Base-by-base conservation (phyloP, 345 rosid genomes). In the Psidium guajava region DNA sequence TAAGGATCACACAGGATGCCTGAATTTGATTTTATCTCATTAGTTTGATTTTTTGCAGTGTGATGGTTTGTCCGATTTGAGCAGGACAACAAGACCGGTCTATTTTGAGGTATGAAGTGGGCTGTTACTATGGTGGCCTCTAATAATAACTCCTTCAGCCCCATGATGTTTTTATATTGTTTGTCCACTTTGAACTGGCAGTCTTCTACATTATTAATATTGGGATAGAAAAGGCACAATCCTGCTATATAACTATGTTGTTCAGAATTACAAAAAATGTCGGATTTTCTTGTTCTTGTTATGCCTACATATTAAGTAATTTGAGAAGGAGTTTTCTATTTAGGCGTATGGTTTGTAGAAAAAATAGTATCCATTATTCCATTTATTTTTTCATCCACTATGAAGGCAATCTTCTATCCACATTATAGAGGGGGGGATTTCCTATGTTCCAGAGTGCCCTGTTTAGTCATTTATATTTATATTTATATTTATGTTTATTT, bases 51-150 rank as follows among this genome's bases (percentile, higher is more conserved):
- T 52, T 74, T 24, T 89, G 89, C 90, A 93, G 98, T 93, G 94
- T 87, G 98, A 95, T 87, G 95, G 92, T 82, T 82, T 89, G 83
- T 91, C 92, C 73, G 51, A 87, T 27, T 81, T 74, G 51, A 90
- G 95, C 86, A 93, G 87, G 89, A 95, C 96, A 16, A 73, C 81
- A 32, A 89, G 87, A 83, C 96, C 94, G 81, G 89, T 94, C 86
- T 89, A 87, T 87, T 94, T 95, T 84, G 89, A 92, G 98, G 95
- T 93, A 84, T 75, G 32, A 12, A 42, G 27, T 49, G 28, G 8
- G 36, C 47, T 0, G 47, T 69, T 69, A 8, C 0, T 64, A 36
- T 2, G 7, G 80, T 69, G 13, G 47, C 42, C 80, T 69, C 80
- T 36, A 36, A 69, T 36, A 18, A 8, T 32, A 69, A 32, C 44